Evolutionary conservation across 139 green algal genomes (phyloP).

Genomic region (Chlorella sorokiniana): DNA sequence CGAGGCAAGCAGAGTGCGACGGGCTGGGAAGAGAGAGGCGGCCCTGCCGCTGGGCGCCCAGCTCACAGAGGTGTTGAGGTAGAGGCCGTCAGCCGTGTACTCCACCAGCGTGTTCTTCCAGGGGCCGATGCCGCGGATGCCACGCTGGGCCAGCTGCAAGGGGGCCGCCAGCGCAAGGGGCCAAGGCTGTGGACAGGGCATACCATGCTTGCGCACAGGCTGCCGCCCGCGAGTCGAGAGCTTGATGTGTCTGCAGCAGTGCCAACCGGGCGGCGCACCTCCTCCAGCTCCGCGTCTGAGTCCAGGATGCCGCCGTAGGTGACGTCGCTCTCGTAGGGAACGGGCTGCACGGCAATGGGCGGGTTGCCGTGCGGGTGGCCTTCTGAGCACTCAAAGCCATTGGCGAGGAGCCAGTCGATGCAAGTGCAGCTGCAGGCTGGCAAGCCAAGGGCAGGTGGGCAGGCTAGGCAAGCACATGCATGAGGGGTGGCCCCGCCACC

Average conservation of each 20-base stretch:
- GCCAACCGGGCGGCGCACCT: too few species aligned
- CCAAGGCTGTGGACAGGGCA: background rate
- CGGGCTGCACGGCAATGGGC: background rate
- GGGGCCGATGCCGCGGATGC: conserved; percentile 3
- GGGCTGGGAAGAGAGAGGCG: background rate
- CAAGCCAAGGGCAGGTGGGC: background rate
- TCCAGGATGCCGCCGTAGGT: background rate
- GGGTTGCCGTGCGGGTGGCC: background rate
- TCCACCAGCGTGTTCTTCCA: conserved; percentile 2
- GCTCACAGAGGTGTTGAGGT: background rate
- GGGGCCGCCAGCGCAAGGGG: too few species aligned
- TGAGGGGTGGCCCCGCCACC: too few species aligned
- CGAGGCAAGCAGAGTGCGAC: background rate
- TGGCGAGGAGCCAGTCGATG: background rate
- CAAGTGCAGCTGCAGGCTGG: background rate
- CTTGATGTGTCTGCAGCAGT: too few species aligned
- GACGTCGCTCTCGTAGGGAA: background rate
- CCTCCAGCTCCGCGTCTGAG: background rate
- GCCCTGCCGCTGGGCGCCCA: background rate
- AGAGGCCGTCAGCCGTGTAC: background rate
- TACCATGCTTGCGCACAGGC: too few species aligned
- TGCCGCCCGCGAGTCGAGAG: too few species aligned
- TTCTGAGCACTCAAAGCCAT: background rate
- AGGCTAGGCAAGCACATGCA: too few species aligned
- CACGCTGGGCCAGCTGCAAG: background rate